These are phyloP conservation scores for Lentinula raphanica DNA, from an alignment of 768 basidiomycete species.

Conservation along the genomic window DNA sequence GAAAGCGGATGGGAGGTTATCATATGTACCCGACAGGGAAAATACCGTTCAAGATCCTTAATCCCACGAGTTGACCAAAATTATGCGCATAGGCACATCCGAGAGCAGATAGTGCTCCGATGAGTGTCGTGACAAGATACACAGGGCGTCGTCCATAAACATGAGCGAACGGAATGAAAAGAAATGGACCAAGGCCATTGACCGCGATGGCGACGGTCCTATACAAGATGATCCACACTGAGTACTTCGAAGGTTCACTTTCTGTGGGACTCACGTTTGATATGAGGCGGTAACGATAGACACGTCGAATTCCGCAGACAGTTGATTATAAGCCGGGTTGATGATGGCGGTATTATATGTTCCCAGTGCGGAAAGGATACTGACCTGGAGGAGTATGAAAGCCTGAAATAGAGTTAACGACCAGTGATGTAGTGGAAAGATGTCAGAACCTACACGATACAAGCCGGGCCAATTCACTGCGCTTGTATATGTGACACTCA, in stretches of 20 bases:
- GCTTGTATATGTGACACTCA: neutral
- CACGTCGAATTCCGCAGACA: neutral
- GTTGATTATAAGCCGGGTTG: conserved; percentile 2
- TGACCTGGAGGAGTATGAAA: conserved; percentile 5
- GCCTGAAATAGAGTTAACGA: neutral
- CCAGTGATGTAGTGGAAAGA: neutral
- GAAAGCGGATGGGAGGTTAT: too few relatives aligned
- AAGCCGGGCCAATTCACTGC: neutral
- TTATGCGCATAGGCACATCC: conserved; percentile 2
- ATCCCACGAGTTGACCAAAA: conserved; percentile 3
- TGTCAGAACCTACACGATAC: neutral
- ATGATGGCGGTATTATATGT: conserved; percentile 1
- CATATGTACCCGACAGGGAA: conserved; percentile 2
- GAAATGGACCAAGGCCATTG: conserved; percentile 1
- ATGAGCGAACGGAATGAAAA: conserved; percentile 5
- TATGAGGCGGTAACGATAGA: conserved; percentile 3
- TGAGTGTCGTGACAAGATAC: neutral
- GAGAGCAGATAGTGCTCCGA: neutral
- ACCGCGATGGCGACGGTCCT: neutral
- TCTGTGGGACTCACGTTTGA: neutral
- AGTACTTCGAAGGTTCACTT: neutral
- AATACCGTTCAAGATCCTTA: conserved; percentile 1
- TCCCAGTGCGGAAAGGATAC: neutral
- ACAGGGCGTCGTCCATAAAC: conserved; percentile 1
- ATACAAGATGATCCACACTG: neutral